These are phyloP conservation scores for Acanthamoeba sp. DNA, from an alignment of 208 protist species.

Conservation along the genomic window DNA sequence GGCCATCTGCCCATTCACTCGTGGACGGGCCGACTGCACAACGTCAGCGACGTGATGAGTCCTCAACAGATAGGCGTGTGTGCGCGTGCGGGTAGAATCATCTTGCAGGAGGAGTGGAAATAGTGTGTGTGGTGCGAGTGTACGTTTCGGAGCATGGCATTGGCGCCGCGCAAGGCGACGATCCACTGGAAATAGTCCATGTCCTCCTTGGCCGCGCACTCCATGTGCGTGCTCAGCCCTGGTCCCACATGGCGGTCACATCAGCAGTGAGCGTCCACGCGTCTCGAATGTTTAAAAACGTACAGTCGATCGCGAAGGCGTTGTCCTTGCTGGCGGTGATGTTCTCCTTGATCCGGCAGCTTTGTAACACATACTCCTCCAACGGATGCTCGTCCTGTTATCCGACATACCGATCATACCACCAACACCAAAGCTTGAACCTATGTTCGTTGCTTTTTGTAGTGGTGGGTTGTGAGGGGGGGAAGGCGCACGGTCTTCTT, in stretches of 20 bases:
- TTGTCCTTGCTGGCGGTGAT: slow-evolving; percentile 16
- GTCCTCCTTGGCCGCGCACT: slow-evolving; percentile 53
- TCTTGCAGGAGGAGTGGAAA: too few species aligned
- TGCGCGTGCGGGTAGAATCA: too few species aligned
- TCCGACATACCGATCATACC: too few species aligned
- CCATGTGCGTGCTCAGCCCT: slow-evolving; percentile 30
- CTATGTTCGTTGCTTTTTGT: too few species aligned
- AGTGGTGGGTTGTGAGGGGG: not conserved
- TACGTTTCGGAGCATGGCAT: slow-evolving; percentile 69
- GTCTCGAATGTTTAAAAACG: not conserved
- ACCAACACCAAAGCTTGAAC: too few species aligned
- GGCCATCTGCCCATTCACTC: too few species aligned
- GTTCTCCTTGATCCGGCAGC: slow-evolving; percentile 28
- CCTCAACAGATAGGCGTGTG: too few species aligned
- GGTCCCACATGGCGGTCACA: too few species aligned
- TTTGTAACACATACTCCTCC: slow-evolving; percentile 57
- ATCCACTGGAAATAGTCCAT: slow-evolving; percentile 76
- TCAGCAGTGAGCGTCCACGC: not conserved
- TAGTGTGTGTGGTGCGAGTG: too few species aligned
- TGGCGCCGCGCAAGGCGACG: slow-evolving; percentile 60
- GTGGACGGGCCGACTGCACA: too few species aligned
- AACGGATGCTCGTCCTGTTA: slow-evolving; percentile 4
- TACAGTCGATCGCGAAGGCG: slow-evolving; percentile 42
- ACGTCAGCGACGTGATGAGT: too few species aligned
- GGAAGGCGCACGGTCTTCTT: not conserved